A percentile compares a stretch with the other conserved stretches of the same genome.
Conservation (phyloP, 2,329 filamentous ascomycete genomes). For the Phoma sp. region DNA sequence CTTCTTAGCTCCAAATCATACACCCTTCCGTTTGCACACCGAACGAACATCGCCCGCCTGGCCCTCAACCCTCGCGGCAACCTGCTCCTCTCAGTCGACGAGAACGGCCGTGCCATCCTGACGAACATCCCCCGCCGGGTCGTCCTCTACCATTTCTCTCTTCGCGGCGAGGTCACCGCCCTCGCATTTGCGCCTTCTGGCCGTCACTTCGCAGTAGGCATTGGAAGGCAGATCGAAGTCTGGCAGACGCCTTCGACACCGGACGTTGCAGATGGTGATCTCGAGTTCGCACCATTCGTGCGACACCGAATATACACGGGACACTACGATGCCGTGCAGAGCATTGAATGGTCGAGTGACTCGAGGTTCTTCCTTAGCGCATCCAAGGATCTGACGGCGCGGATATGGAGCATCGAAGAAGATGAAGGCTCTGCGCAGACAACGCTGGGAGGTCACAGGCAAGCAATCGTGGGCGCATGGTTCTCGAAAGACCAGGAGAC, state of each 20-base stretch:
- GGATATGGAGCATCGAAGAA: slow-evolving; percentile 91
- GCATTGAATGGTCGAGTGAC: slow-evolving; percentile 94
- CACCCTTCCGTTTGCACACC: slow-evolving; percentile 88
- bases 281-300: slow-evolving; percentile 96
- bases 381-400: slow-evolving; percentile 88
- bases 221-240: slow-evolving; percentile 88
- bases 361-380: slow-evolving; percentile 93
- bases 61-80: slow-evolving; percentile 91
- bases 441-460: slow-evolving; percentile 86
- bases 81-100: slow-evolving; percentile 89
- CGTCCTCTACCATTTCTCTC: slow-evolving; percentile 93
- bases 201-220: slow-evolving; percentile 84
- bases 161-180: slow-evolving; percentile 80
- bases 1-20: slow-evolving; percentile 77
- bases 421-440: slow-evolving; percentile 91
- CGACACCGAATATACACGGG: slow-evolving; percentile 83
- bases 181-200: slow-evolving; percentile 92
- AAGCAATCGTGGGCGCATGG: slow-evolving; percentile 92
- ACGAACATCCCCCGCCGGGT: slow-evolving; percentile 88
- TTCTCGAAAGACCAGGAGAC: slow-evolving; percentile 94
- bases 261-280: slow-evolving; percentile 78
- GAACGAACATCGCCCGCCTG: slow-evolving; percentile 88
- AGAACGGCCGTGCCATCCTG: slow-evolving; percentile 91
- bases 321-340: slow-evolving; percentile 85
- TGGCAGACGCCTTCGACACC: slow-evolving; percentile 96